Conservation (phyloP, 2,329 filamentous ascomycete genomes). For the Colletotrichum kahawae region DNA sequence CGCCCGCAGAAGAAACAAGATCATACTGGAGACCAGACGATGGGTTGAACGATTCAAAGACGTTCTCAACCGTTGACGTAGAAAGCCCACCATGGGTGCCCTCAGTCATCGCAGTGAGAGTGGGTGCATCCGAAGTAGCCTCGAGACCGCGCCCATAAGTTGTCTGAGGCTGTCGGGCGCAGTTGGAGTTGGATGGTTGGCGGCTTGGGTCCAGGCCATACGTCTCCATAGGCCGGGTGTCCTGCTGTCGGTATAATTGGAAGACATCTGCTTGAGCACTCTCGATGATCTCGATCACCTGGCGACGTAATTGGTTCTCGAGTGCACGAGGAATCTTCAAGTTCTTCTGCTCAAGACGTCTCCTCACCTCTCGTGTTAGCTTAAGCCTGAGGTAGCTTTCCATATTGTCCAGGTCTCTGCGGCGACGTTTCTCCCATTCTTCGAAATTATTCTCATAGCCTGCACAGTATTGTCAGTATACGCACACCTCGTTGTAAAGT, state of each 20-base stretch:
- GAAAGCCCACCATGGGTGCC: no score
- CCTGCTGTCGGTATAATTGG: neutral
- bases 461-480: no score
- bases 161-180: neutral
- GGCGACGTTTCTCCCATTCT: neutral
- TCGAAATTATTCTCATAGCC: fast-evolving
- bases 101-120: neutral
- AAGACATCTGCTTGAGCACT: neutral
- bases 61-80: no score
- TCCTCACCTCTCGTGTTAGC: neutral
- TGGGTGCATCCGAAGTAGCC: no score
- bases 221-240: neutral
- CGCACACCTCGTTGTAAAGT: no score
- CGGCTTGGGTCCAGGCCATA: no score
- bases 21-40: no score
- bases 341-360: neutral
- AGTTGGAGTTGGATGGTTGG: no score
- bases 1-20: no score
- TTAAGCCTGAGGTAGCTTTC: fast-evolving
- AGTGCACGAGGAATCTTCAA: fast-evolving
- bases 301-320: fast-evolving
- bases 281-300: fast-evolving
- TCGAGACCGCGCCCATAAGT: neutral
- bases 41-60: no score
- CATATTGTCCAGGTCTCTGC: fast-evolving